Evolutionary conservation across 805 yeast genomes (phyloP), one percentile per base, ranked within the genome.

Genomic region (Suhomyces kilbournensis): DNA sequence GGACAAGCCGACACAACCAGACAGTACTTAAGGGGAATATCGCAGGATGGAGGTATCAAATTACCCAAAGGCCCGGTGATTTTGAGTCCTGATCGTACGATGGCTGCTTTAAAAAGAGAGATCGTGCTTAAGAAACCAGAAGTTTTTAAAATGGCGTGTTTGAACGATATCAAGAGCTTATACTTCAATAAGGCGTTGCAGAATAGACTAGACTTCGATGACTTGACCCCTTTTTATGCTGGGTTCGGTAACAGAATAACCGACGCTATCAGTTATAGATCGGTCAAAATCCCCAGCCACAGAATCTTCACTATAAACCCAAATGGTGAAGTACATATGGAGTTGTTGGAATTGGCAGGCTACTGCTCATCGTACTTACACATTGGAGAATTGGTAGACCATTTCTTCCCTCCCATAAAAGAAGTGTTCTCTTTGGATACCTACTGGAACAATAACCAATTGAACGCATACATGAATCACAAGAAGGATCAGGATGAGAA

Each of bases 171-270:
- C 54, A 83, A 84, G 62, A 80, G 85, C 44, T 74, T 94, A 19
- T 93, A 88, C 68, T 80, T 72, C 50, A 44, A 15, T 52, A 48
- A 30, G 9, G 6, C 40, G 3, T 48, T 47, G 26, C 54, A 50
- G 32, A 49, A 51, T 8, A 59, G 35, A 32, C 53, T 44, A 6
- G 55, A 58, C 17, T 58, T 51, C 5, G 66, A 59, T 12, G 79
- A 74, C 32, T 72, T 81, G 46, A 87, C 93, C 0, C 97, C 97
- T 3, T 94, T 94, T 64, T 91, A 90, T 68, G 99, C 99, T 12
- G 99, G 99, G 0, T 94, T 94, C 68, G 99, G 99, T 28, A 94
- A 94, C 65, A 77, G 96, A 58, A 94, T 94, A 54, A 94, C 99
- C 2, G 99, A 94, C 71, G 98, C 98, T 6, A 80, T 94, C 49